These are phyloP conservation scores for Lagerstroemia speciosa DNA, from an alignment of 345 rosid species.

Conservation along the genomic window DNA sequence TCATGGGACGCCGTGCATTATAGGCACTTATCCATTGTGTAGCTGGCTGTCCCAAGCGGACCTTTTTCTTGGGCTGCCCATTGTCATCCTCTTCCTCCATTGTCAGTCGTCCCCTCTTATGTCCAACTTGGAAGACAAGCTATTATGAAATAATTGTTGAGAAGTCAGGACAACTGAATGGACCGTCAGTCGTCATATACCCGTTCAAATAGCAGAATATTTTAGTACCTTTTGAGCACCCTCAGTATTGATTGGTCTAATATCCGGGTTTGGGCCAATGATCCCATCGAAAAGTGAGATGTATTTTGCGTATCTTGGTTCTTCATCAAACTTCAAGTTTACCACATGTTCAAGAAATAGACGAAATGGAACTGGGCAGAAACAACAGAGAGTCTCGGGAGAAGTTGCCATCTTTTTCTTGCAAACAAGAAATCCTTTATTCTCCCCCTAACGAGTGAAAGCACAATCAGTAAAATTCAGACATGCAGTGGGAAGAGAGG, in stretches of 20 bases:
- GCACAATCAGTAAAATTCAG: no score
- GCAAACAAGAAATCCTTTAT: conserved; percentile 61
- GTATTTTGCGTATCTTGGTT: conserved; percentile 56
- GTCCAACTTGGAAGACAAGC: conserved; percentile 61
- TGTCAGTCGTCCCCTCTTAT: conserved; percentile 49
- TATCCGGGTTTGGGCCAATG: conserved; percentile 42
- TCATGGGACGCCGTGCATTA: conserved; percentile 43
- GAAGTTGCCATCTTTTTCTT: conserved; percentile 74
- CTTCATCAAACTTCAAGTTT: conserved; percentile 61
- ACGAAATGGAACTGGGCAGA: conserved; percentile 54
- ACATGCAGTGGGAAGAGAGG: background rate
- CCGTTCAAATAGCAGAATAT: background rate
- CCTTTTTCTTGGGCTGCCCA: conserved; percentile 38
- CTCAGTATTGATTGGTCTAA: conserved; percentile 55
- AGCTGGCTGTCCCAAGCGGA: conserved; percentile 45
- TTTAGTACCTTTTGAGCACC: conserved; percentile 57
- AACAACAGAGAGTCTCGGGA: conserved; percentile 46
- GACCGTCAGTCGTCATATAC: background rate
- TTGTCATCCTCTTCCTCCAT: conserved; percentile 55
- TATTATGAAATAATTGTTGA: conserved; percentile 3
- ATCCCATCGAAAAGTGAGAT: conserved; percentile 55
- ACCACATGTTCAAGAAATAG: conserved; percentile 61
- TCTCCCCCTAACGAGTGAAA: conserved; percentile 43
- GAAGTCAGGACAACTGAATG: background rate
- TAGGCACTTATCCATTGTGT: conserved; percentile 50